A percentile compares a stretch with the other conserved stretches of the same genome.
These are phyloP conservation scores for Quercus rubra DNA, from an alignment of 306 rosid genomes.

Conservation along the genomic window DNA sequence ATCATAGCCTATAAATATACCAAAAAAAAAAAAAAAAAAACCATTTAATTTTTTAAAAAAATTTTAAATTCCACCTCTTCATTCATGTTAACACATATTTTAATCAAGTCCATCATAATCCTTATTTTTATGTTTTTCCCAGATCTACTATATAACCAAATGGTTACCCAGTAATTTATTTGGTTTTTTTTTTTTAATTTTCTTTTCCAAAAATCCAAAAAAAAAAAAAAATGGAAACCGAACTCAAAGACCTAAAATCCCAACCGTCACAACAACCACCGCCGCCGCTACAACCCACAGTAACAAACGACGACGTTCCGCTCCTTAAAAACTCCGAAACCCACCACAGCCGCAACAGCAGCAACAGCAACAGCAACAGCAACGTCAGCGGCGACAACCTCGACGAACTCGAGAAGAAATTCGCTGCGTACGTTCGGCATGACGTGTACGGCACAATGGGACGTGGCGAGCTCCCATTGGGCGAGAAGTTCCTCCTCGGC, in stretches of 20 bases:
- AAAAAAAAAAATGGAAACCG: slow-evolving; percentile 39
- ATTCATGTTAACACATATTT: too few species aligned
- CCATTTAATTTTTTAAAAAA: not conserved
- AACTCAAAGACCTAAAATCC: slow-evolving; percentile 64
- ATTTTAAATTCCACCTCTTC: too few species aligned
- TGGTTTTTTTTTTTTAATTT: too few species aligned
- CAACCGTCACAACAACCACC: not conserved
- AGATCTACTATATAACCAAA: not conserved
- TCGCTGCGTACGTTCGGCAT: slow-evolving; percentile 64
- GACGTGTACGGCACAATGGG: slow-evolving; percentile 94
- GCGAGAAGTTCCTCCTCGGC: slow-evolving; percentile 70
- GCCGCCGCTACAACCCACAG: not conserved
- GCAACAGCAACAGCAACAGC: too few species aligned
- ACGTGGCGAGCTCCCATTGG: slow-evolving; percentile 62
- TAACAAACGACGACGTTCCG: slow-evolving; percentile 61
- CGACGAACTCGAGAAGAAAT: slow-evolving; percentile 74
- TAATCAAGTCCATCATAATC: not conserved
- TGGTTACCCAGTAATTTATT: too few species aligned
- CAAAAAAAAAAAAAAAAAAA: too few species aligned
- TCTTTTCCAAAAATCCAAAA: too few species aligned
- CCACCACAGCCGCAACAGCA: slow-evolving; percentile 3
- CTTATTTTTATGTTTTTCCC: not conserved
- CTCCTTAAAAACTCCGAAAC: slow-evolving; percentile 40
- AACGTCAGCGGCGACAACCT: slow-evolving; percentile 8
- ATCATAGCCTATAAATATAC: too few species aligned